Evolutionary conservation across 495 filamentous ascomycete species (phyloP).

Genomic region (Letharia lupina): DNA sequence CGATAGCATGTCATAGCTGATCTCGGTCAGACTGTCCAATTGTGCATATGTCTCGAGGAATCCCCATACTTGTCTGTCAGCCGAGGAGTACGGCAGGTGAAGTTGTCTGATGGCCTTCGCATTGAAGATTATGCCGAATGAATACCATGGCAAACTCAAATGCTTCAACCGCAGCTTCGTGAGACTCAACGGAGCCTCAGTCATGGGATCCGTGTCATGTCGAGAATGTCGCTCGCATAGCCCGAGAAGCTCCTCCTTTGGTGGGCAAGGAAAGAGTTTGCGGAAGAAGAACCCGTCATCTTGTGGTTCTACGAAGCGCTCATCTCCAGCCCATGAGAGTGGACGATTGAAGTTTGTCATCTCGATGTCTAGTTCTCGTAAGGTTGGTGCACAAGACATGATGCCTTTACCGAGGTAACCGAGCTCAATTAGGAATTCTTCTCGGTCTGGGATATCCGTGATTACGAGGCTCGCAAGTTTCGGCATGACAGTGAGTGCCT

Average conservation of each 20-base stretch:
- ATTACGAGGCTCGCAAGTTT: neutral
- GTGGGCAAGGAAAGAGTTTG: constrained; percentile 5
- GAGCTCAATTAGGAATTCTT: neutral
- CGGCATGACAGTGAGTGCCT: neutral
- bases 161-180: constrained; percentile 12
- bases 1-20: constrained; percentile 1
- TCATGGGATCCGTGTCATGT: neutral
- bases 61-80: neutral
- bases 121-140: neutral
- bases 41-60: neutral
- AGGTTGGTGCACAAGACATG: neutral
- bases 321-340: neutral
- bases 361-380: constrained; percentile 8
- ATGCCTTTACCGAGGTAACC: constrained; percentile 5
- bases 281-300: constrained; percentile 4
- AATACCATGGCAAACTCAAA: neutral
- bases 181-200: neutral
- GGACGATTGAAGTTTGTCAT: constrained; percentile 14
- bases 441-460: constrained; percentile 8
- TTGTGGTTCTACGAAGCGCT: neutral
- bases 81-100: neutral
- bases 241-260: neutral
- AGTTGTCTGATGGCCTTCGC: neutral
- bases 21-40: neutral
- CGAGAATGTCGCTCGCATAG: neutral